A percentile compares a stretch with the other conserved stretches of the same genome.
Evolutionary conservation across 2,329 filamentous ascomycete species (phyloP).

Genomic region (Alternaria brassicicola): DNA sequence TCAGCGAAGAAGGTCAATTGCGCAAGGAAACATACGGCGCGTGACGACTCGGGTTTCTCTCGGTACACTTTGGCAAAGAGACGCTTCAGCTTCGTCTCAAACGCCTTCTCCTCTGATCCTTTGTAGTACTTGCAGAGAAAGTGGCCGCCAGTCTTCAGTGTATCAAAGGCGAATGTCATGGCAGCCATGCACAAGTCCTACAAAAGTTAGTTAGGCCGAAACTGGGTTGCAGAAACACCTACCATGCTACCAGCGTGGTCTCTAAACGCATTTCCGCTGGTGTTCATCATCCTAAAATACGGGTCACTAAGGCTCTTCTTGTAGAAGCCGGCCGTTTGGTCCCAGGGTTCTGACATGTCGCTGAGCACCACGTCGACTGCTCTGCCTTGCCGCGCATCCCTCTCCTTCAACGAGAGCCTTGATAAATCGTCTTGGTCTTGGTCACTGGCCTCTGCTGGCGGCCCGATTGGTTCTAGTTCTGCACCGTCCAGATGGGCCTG

Average conservation of each 20-base stretch:
- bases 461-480: constrained; percentile 24
- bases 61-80: constrained; percentile 81
- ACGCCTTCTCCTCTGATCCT: constrained; percentile 78
- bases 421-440: constrained; percentile 34
- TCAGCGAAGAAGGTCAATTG: constrained; percentile 9
- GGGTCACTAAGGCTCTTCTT: constrained; percentile 93
- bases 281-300: constrained; percentile 99
- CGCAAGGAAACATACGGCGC: constrained; percentile 65
- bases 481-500: constrained; percentile 48
- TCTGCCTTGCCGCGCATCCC: constrained; percentile 55
- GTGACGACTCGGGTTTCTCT: constrained; percentile 90
- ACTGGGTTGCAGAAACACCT: constrained; percentile 41
- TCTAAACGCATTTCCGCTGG: constrained; percentile 81
- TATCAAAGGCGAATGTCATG: constrained; percentile 82
- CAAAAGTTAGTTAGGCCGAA: constrained; percentile 9
- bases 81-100: constrained; percentile 75
- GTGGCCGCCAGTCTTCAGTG: constrained; percentile 79
- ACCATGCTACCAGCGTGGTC: constrained; percentile 97
- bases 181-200: constrained; percentile 91
- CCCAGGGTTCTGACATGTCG: constrained; percentile 99
- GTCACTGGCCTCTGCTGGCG: constrained; percentile 15
- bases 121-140: constrained; percentile 99
- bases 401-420: constrained; percentile 38
- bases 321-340: constrained; percentile 76
- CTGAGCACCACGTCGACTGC: constrained; percentile 91